Base-by-base conservation (phyloP, 2,329 filamentous ascomycete genomes). In the Colletotrichum truncatum region DNA sequence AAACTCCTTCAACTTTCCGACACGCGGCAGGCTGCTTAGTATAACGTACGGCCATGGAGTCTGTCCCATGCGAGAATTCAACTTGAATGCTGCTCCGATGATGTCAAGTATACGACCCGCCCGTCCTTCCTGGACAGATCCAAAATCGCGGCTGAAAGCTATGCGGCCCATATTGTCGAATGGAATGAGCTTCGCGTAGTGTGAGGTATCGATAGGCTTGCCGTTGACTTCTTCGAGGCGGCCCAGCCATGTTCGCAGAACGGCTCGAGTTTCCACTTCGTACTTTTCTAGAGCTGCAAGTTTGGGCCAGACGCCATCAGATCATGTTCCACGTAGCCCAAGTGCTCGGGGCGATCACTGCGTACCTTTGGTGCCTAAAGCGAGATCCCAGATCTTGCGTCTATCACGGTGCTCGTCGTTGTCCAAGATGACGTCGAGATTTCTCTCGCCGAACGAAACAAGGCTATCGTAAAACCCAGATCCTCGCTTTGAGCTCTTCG, bases 161-260 rank as follows among this genome's bases (percentile, higher is more conserved):
- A 73, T 66, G 4, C 69, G 70, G 14, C 73, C 73, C 68, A 72
- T 74, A 16, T 73, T 72, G n/a, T 75, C 72, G 45, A 75, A 75
- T 2, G 71, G 66, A 4, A 75, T 71, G 21, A 75, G 64, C 7
- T 64, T 60, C 2, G 72, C 68, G 51, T 72, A 74, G n/a, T 69
- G 57, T 3, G 72, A 67, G 1, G 69, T 70, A 18, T 74, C 55
- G 45, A 74, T 57, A 1, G 70, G 66, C 6, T 56, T 55, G 14
- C 69, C 66, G 4, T 61, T 21, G 5, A 71, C 23, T n/a, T 69
- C 59, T 2, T 51, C 64, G 8, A 73, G 9, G 16, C 70, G 69
- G 14, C 48, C 55, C 1, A 73, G 45, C 69, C 70, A 73, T 14
- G 67, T 65, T 8, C 68, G 58, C 7, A 71, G 59, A 8, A 71